Evolutionary conservation across 768 basidiomycete genomes (phyloP).

Genomic region (Russula earlei): DNA sequence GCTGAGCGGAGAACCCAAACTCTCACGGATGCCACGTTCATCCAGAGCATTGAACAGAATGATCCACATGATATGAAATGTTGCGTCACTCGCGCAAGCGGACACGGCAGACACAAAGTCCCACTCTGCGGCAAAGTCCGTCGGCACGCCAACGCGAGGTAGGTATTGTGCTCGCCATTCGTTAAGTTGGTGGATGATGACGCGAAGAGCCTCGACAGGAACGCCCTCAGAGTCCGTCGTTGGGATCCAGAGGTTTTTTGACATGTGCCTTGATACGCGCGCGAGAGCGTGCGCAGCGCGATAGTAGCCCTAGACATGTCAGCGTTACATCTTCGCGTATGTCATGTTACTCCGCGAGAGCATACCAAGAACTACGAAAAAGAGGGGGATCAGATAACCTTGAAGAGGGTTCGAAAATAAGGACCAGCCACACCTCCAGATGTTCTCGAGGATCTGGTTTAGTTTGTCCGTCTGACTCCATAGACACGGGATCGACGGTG

Average conservation of each 20-base stretch:
- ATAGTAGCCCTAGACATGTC: constrained; percentile 60
- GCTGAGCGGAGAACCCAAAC: constrained; percentile 39
- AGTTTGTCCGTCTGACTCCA: constrained; percentile 33
- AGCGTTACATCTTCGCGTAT: constrained; percentile 14
- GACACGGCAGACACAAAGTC: constrained; percentile 77
- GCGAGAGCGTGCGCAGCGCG: constrained; percentile 77
- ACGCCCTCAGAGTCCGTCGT: constrained; percentile 70
- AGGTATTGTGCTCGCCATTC: constrained; percentile 75
- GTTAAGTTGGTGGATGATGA: constrained; percentile 46
- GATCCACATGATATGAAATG: constrained; percentile 90
- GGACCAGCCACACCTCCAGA: constrained; percentile 48
- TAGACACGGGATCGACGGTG: constrained; percentile 51
- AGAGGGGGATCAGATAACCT: constrained; percentile 11
- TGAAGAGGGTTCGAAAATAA: not conserved
- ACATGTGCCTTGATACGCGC: constrained; percentile 73
- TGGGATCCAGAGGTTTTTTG: constrained; percentile 73
- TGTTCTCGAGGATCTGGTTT: constrained; percentile 54
- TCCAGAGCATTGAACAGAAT: constrained; percentile 72
- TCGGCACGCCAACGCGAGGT: constrained; percentile 74
- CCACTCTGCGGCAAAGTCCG: constrained; percentile 77
- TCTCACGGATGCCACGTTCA: constrained; percentile 74
- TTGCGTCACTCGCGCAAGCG: constrained; percentile 76
- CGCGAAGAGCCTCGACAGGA: constrained; percentile 50
- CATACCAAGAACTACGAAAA: constrained; percentile 56
- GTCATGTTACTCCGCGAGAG: constrained; percentile 6